A percentile compares a stretch with the other conserved stretches of the same genome.
Evolutionary conservation across 2,329 filamentous ascomycete genomes (phyloP).

Genomic region (Monilinia fructigena): DNA sequence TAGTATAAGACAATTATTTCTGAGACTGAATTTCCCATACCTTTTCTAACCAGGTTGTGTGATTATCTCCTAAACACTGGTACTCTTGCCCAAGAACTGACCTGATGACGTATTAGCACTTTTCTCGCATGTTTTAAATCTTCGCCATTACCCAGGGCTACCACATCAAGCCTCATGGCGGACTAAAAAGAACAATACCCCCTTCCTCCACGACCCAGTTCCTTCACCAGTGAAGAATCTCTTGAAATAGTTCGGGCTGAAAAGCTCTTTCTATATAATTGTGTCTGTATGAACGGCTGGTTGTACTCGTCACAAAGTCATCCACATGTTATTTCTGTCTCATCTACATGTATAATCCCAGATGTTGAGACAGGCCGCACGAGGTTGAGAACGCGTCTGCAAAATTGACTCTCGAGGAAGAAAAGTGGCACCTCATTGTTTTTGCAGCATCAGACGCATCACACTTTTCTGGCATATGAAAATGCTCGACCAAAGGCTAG

Average conservation of each 20-base stretch:
- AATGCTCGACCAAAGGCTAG: too few relatives aligned
- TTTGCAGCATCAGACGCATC: slow-evolving; percentile 52
- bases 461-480: too few relatives aligned
- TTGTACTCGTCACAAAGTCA: slow-evolving; percentile 57
- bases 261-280: slow-evolving; percentile 83
- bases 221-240: slow-evolving; percentile 83
- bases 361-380: slow-evolving; percentile 37
- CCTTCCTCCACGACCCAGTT: slow-evolving; percentile 86
- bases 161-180: slow-evolving; percentile 87
- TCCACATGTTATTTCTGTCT: slow-evolving; percentile 26
- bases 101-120: slow-evolving; percentile 42
- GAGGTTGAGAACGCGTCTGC: too few relatives aligned
- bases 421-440: too few relatives aligned
- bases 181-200: slow-evolving; percentile 91
- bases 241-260: slow-evolving; percentile 89
- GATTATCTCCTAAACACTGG: slow-evolving; percentile 93
- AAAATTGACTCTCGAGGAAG: too few relatives aligned
- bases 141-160: slow-evolving; percentile 62
- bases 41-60: slow-evolving; percentile 88
- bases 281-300: slow-evolving; percentile 49
- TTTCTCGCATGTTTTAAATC: neutral
- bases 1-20: neutral
- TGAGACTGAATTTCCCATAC: slow-evolving; percentile 18
- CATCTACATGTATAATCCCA: slow-evolving; percentile 33
- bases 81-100: slow-evolving; percentile 92